Evolutionary conservation across 192 early-diverging fungal species (phyloP).

Genomic region (Coemansia sp.): DNA sequence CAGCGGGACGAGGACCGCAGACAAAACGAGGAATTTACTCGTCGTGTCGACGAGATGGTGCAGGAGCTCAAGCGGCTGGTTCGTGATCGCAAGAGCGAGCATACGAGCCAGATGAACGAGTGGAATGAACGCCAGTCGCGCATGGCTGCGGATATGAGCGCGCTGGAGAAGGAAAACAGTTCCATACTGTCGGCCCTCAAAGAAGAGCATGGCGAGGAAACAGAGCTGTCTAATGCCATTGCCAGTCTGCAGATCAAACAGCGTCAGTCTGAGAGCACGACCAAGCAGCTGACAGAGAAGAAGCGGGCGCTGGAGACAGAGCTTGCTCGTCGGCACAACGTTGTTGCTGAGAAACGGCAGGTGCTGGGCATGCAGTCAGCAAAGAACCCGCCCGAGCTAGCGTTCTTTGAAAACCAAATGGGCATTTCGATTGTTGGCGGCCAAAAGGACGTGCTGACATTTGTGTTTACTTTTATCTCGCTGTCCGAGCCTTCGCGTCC

Average conservation of each 20-base stretch:
- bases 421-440: slow-evolving; percentile 51
- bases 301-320: slow-evolving; percentile 48
- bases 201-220: slow-evolving; percentile 53
- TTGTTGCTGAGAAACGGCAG: slow-evolving; percentile 48
- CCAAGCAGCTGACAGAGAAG: slow-evolving; percentile 30
- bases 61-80: slow-evolving; percentile 45
- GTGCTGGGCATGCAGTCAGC: slow-evolving; percentile 51
- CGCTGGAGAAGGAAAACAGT: slow-evolving; percentile 40
- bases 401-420: slow-evolving; percentile 54
- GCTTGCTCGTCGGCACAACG: slow-evolving; percentile 54
- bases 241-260: slow-evolving; percentile 46
- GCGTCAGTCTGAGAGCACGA: slow-evolving; percentile 35
- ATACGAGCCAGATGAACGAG: slow-evolving; percentile 24
- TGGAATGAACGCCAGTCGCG: slow-evolving; percentile 25
- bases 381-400: slow-evolving; percentile 59
- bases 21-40: slow-evolving; percentile 44
- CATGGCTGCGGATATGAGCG: slow-evolving; percentile 39
- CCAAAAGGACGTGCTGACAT: slow-evolving; percentile 56
- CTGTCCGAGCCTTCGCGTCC: slow-evolving; percentile 53
- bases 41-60: slow-evolving; percentile 46
- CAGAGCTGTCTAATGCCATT: slow-evolving; percentile 41
- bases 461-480: slow-evolving; percentile 66
- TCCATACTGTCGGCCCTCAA: slow-evolving; percentile 47
- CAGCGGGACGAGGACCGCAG: slow-evolving; percentile 44
- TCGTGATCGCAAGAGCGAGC: slow-evolving; percentile 30